Conservation (phyloP, 1,139 yeast genomes). For the Candida sanyaensis region DNA sequence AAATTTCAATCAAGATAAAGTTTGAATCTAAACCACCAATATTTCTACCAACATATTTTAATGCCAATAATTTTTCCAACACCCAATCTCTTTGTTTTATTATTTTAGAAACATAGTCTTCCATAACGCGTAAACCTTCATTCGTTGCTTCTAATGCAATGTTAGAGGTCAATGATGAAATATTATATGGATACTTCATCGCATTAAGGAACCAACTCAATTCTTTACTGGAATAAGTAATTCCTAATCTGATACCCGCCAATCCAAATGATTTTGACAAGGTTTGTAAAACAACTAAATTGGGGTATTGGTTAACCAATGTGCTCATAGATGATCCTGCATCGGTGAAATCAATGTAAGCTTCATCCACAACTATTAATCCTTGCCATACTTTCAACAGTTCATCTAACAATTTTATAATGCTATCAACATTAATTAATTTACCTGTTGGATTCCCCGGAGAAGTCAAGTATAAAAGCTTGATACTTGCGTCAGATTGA, state of each 20-base stretch:
- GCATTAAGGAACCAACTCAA: slow-evolving; percentile 74
- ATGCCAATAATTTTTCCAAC: slow-evolving; percentile 49
- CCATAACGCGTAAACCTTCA: slow-evolving; percentile 60
- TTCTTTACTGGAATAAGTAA: slow-evolving; percentile 64
- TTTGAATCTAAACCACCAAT: slow-evolving; percentile 91
- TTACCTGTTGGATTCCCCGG: slow-evolving; percentile 98
- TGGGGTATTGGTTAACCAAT: slow-evolving; percentile 77
- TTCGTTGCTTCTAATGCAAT: slow-evolving; percentile 76
- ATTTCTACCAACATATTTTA: slow-evolving; percentile 67
- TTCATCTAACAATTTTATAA: slow-evolving; percentile 54
- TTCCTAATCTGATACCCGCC: slow-evolving; percentile 90
- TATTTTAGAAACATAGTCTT: slow-evolving; percentile 50
- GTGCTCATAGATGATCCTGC: slow-evolving; percentile 68
- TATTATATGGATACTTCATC: slow-evolving; percentile 95
- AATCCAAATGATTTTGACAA: slow-evolving; percentile 93
- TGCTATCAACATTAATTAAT: slow-evolving; percentile 47
- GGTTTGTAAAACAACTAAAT: slow-evolving; percentile 87
- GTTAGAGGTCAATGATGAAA: slow-evolving; percentile 77
- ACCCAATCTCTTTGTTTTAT: slow-evolving; percentile 56
- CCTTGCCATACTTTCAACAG: slow-evolving; percentile 63
- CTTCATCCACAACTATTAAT: slow-evolving; percentile 87
- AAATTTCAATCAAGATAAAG: slow-evolving; percentile 72
- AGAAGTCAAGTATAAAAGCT: slow-evolving; percentile 82
- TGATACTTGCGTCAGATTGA: slow-evolving; percentile 59
- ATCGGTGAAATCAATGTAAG: slow-evolving; percentile 76